These are phyloP conservation scores for Coemansia sp. DNA, from an alignment of 192 early-diverging fungal genomes.

Conservation along the genomic window DNA sequence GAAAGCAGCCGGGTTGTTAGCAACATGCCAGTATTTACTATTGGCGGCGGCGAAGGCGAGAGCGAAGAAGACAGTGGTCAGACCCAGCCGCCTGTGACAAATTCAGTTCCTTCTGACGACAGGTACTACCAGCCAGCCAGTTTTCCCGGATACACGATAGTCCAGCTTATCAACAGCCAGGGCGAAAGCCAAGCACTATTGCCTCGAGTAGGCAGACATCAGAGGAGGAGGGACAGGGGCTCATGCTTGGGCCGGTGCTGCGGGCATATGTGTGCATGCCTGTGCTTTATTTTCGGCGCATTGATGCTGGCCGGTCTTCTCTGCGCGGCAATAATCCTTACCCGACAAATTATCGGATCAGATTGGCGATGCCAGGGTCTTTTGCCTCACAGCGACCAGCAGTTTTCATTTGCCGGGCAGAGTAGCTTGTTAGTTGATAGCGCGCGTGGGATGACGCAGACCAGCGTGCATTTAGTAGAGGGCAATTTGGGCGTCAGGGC, in stretches of 20 bases:
- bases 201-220: not conserved
- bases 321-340: constrained; percentile 12
- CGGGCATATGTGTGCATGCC: constrained; percentile 10
- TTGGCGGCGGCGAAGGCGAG: not conserved
- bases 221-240: not conserved
- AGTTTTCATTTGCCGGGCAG: constrained; percentile 11
- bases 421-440: constrained; percentile 27
- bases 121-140: constrained; percentile 54
- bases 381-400: constrained; percentile 12
- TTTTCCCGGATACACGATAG: constrained; percentile 48
- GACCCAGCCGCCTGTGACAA: not conserved
- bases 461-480: constrained; percentile 21
- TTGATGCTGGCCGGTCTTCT: constrained; percentile 10
- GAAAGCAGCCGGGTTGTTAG: not conserved
- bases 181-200: constrained; percentile 32
- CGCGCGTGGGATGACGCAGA: constrained; percentile 25
- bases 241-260: constrained; percentile 8
- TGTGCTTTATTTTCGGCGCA: constrained; percentile 20
- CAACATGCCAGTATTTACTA: constrained; percentile 14
- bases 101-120: not conserved
- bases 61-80: not conserved
- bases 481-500: constrained; percentile 17
- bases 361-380: constrained; percentile 30
- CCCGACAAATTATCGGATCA: constrained; percentile 3
- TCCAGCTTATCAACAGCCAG: constrained; percentile 28